Evolutionary conservation across 371 early-diverging fungal species (phyloP), one percentile per base, ranked within the genome.

Genomic region (Syncephalastrum racemosum): DNA sequence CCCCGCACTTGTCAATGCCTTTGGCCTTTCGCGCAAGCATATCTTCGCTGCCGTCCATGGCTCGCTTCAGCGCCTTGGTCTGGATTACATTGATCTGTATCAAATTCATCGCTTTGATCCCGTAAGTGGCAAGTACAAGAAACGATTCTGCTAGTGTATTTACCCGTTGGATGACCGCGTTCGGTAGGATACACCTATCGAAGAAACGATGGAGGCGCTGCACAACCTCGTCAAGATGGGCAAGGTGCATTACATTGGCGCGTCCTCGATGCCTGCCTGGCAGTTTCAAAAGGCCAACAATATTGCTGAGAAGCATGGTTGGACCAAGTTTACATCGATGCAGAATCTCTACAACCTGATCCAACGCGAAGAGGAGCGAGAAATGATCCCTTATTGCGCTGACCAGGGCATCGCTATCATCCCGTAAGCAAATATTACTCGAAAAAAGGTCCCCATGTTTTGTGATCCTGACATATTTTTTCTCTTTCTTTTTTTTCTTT

Each of bases 41-140:
- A 68, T 82, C 12, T 68, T 79, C 47, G 77, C 74, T 48, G 64
- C 79, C 19, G 58, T 76, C 13, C 73, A 82, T 13, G 81, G 58
- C 8, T 75, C 75, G n/a, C 60, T 83, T 8, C 51, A 72, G 47
- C 63, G 83, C 16, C 60, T 80, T 46, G 73, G 65, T 24, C 41
- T 71, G 15, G 83, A 84, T 16, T 86, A 87, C 49, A 58, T 87
- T 48, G 86, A 87, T 58, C 60, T 88, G 24, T 82, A 83, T 46
- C 71, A 85, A 20, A 77, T 88, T 36, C 71, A 76, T 52, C 69
- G 73, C 10, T 59, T 53, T 27, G 70, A 68, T 40, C 54, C 36
- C 20, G 68, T 70, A 60, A 59, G 58, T 43, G 3, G n/a, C n/a
- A n/a, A n/a, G n/a, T n/a, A n/a, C n/a, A n/a, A n/a, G n/a, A n/a